Base-by-base conservation (phyloP, 2,329 filamentous ascomycete genomes). In the Epichloe hybrida region DNA sequence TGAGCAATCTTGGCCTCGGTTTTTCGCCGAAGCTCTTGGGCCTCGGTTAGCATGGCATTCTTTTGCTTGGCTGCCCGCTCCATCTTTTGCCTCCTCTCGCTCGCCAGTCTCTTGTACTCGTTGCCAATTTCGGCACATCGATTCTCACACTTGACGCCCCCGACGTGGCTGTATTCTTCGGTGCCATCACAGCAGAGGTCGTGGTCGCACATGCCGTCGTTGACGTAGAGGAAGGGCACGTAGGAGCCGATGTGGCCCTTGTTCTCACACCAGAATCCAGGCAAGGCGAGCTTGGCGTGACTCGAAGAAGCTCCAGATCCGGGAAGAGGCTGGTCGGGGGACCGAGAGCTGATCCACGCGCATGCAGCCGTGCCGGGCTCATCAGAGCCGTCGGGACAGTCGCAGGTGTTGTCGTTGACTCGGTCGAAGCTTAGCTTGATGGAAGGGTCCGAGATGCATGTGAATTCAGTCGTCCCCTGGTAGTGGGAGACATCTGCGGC, bases 221-320 rank as follows among this genome's bases (percentile, higher is more conserved):
- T 97, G 61, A 98, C 86, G 60, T 82, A 86, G 51, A 83, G 78
- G 66, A 95, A 95, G 0, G 90, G 88, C 4, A 97, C 72, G 60
- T 96, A 97, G 49, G 77, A 72, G 7, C 90, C 88, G 44, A 84
- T 73, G 66, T 97, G 91, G 40, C 90, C 90, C 61, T 88, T 86
- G 68, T 98, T 98, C 64, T 84, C 86, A 72, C 93, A 98, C 79
- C 95, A 97, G 71, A 91, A 98, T 4, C 93, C 93, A 0, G 90
- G 91, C 1, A 98, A 77, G 4, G 83, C 83, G 50, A 81, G 75
- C 1, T 78, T 79, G 1, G 78, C 77, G 59, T 89, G 88, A 41
- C 78, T 77, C 1, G 77, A 78, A 45, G 75, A 75, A 0, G 77
- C 75, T 9, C 73, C 66, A 1, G 79, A 79, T 46, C 80, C 81